phyloP scores from a whole-genome alignment of 163 green algal genomes.

The Coccomyxa subellipsoidea region DNA sequence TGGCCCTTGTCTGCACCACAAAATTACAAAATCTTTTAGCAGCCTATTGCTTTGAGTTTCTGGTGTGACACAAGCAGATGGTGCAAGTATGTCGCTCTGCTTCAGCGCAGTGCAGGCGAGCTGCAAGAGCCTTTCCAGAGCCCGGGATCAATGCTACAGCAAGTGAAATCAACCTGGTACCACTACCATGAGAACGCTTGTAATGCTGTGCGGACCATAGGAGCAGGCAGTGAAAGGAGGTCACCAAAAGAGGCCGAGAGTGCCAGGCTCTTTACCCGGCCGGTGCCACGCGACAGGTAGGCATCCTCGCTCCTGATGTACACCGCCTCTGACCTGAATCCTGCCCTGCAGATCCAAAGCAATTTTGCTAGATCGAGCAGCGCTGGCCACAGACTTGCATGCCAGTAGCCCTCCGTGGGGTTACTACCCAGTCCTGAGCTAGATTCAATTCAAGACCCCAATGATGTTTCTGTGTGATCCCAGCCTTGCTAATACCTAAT shows the following conservation, averaged over 20 bases:
- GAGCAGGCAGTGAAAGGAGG: neutral
- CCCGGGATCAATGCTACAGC: too few relatives aligned
- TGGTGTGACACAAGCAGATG: neutral
- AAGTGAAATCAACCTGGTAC: too few relatives aligned
- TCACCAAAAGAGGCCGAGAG: slow-evolving; percentile 16
- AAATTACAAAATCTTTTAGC: neutral
- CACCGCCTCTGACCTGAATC: slow-evolving; percentile 19
- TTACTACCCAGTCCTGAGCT: too few relatives aligned
- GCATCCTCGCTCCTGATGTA: slow-evolving; percentile 22
- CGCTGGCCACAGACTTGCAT: too few relatives aligned
- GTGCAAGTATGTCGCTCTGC: neutral
- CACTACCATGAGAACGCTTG: too few relatives aligned
- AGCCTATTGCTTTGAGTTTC: too few relatives aligned
- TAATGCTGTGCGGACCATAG: too few relatives aligned
- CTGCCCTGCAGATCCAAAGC: slow-evolving; percentile 15
- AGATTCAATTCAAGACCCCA: neutral
- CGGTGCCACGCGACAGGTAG: neutral
- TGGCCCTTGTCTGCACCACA: slow-evolving; percentile 16
- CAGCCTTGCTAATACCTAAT: neutral
- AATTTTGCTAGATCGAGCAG: too few relatives aligned
- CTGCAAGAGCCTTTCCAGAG: too few relatives aligned
- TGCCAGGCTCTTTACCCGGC: slow-evolving; percentile 15
- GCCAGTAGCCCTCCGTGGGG: too few relatives aligned
- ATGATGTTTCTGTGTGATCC: neutral
- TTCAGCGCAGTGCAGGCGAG: neutral